Base-by-base conservation (phyloP, 306 rosid species). In the Sophora flavescens region DNA sequence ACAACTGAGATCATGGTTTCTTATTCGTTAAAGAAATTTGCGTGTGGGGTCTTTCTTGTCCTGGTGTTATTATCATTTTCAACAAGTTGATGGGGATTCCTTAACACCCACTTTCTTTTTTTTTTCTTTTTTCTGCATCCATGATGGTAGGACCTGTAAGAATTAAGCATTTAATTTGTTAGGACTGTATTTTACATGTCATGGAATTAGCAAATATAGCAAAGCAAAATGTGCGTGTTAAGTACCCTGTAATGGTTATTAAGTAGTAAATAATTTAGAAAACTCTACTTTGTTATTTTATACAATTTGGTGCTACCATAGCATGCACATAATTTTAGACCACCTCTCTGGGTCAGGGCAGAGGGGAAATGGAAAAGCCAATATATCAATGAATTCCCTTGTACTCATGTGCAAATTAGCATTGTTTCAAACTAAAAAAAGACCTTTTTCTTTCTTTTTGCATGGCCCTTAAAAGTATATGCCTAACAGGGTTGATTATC, bases 401-500 rank as follows among this genome's bases (percentile, higher is more conserved):
- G 57, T 5, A 44, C 41, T 63, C 78, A 63, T 53, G 22, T 26
- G 45, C 78, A 12, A 50, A 54, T 30, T 30, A 62, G 32, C 60
- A 45, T 11, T 74, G 56, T 44, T 64, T 77, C 10, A 56, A 41
- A 58, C 68, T 33, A 33, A 38, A 74, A 57, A 57, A 41, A 59
- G 11, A 50, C 13, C 6, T 53, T 52, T 28, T 26, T 28, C 11
- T 60, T 33, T 22, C 68, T 58, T 66, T 62, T 62, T 70, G 72
- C 81, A 48, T 53, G 85, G 82, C 78, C 76, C 68, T 87, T 82
- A 75, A 78, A 78, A 81, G 86, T 51, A 69, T 75, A 69, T 80
- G 81, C 88, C 90, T 78, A 84, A 78, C 84, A 11, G 53, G 44
- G 17, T 54, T 53, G 44, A 62, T 42, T 30, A 17, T 69, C 6